Base-by-base conservation (phyloP, 2,329 filamentous ascomycete genomes). In the Epicoccum nigrum region DNA sequence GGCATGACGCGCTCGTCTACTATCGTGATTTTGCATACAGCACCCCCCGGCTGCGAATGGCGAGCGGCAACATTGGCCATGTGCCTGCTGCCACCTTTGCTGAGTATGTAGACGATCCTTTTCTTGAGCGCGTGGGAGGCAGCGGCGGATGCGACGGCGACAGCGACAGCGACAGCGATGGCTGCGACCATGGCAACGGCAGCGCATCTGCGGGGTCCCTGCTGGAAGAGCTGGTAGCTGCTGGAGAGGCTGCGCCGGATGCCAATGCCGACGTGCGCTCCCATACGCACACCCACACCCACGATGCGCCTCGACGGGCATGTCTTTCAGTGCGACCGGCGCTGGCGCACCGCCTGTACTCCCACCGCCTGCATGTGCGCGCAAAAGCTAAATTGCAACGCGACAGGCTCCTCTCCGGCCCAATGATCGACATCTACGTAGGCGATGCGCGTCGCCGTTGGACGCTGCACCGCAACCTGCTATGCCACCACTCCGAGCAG, bases 351-450 rank as follows among this genome's bases (percentile, higher is more conserved):
- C 69, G 69, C 47, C 63, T 74, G 45, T 53, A 73, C 47, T 75
- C 73, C 35, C 65, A 70, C 53, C 68, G 63, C 58, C 67, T 75
- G 32, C 69, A 69, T 55, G 67, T 74, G 48, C 68, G 70, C 56
- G 70, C 71, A 55, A 68, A 74, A 67, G 76, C 77, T 79, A 76
- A 80, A 65, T 65, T 71, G 27, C 67, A 75, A 62, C 74, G 70
- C 69, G 69, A 75, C 74, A 83, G 80, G 69, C 74, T 83, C 28
- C 75, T 83, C 27, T 81, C 79, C 40, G 80, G 81, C 42, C 75
- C 77, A 25, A 74, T 79, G 40, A 73, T 82, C 58, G 78, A 82
- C 59, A 72, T 83, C 31, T 78, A 76, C 58, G 80, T 83, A 32
- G 80, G 80, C 52, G 69, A 74, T 39, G 52, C 54, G 44, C 72